phyloP scores from a whole-genome alignment of 495 filamentous ascomycete species.

The Tuber melanosporum region DNA sequence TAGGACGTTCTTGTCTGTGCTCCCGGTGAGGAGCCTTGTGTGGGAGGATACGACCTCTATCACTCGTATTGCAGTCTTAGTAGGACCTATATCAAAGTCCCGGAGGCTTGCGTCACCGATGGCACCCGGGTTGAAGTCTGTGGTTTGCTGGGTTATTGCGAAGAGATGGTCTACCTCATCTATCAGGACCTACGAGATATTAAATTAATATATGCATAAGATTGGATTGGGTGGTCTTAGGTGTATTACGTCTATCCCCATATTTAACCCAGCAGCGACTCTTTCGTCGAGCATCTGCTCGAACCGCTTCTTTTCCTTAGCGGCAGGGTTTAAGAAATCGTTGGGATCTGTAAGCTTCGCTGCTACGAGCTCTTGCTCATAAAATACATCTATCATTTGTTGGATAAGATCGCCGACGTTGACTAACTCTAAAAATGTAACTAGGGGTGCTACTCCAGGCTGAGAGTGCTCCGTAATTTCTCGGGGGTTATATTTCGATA shows the following conservation, averaged over 20 bases:
- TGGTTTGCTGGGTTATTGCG: conserved; percentile 76
- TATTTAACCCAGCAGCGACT: conserved; percentile 90
- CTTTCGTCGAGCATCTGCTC: conserved; percentile 98
- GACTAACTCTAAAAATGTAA: conserved; percentile 94
- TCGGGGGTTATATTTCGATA: conserved; percentile 84
- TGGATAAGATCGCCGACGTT: conserved; percentile 97
- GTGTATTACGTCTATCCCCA: conserved; percentile 76
- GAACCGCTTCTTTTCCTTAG: conserved; percentile 93
- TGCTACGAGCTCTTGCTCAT: conserved; percentile 82
- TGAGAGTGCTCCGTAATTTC: conserved; percentile 67
- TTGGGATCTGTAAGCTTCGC: conserved; percentile 79
- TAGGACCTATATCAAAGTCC: conserved; percentile 70
- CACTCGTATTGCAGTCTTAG: conserved; percentile 65
- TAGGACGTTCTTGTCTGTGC: conserved; percentile 92
- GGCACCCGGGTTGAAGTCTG: conserved; percentile 78
- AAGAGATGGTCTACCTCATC: conserved; percentile 95
- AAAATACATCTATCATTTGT: conserved; percentile 99
- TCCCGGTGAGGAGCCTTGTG: conserved; percentile 82
- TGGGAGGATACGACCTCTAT: conserved; percentile 81
- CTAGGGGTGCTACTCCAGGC: conserved; percentile 75
- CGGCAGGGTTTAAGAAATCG: conserved; percentile 87
- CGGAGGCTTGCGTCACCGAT: conserved; percentile 27
- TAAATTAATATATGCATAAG: not conserved
- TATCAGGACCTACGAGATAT: conserved; percentile 55
- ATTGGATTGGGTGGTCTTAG: not conserved